A percentile compares a stretch with the other conserved stretches of the same genome.
Conservation (phyloP, 495 filamentous ascomycete species). For the Penicillium turbatum region DNA sequence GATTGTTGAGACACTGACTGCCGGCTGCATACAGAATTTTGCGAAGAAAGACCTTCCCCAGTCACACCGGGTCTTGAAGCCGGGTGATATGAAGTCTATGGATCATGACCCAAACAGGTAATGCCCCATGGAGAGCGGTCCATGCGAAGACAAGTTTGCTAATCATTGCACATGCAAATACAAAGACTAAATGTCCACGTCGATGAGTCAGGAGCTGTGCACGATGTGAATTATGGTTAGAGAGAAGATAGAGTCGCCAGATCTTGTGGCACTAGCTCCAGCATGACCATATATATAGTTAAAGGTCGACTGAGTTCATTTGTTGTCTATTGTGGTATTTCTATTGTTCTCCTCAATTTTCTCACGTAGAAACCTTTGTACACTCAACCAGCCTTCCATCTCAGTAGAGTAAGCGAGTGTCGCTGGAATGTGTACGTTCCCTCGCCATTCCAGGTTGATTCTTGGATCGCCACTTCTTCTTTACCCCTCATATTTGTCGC, state of each 20-base stretch:
- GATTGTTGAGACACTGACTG: not conserved
- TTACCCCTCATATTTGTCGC: conserved; percentile 57
- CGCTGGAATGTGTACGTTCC: conserved; percentile 58
- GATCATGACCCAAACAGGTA: conserved; percentile 59
- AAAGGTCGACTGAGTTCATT: no score
- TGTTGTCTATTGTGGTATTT: not conserved
- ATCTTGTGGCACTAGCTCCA: not conserved
- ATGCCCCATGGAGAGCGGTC: conserved; percentile 12
- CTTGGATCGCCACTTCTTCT: conserved; percentile 55
- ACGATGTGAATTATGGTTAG: conserved; percentile 55
- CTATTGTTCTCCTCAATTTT: not conserved
- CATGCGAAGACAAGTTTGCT: not conserved
- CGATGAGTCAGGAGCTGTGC: conserved; percentile 67
- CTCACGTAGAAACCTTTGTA: no score
- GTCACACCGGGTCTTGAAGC: conserved; percentile 61
- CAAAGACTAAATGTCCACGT: conserved; percentile 67
- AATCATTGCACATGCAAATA: conserved; percentile 6
- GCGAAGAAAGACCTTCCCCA: conserved; percentile 70
- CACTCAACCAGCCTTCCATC: conserved; percentile 53
- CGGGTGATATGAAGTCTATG: conserved; percentile 56
- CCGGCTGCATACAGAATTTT: conserved; percentile 54
- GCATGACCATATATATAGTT: not conserved
- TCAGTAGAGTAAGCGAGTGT: conserved; percentile 60
- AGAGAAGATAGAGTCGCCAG: not conserved
- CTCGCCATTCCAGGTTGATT: conserved; percentile 57